phyloP scores from a whole-genome alignment of 2,329 filamentous ascomycete species.

The Fusarium protoensiforme region DNA sequence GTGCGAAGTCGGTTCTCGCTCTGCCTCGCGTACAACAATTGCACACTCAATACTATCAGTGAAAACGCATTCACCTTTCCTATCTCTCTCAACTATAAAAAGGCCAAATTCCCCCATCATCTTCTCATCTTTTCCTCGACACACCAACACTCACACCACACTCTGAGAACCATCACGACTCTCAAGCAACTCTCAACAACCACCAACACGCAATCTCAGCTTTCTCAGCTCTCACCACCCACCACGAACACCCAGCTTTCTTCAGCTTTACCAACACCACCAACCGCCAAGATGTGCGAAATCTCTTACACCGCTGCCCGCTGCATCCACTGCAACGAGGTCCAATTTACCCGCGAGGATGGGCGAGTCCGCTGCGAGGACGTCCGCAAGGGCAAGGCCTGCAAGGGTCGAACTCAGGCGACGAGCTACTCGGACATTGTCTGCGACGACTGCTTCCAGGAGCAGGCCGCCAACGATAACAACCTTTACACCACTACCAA shows the following conservation, averaged over 20 bases:
- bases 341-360: not conserved
- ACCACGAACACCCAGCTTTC: not conserved
- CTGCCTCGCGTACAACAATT: not conserved
- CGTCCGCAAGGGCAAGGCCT: not conserved
- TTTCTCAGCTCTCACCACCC: not conserved
- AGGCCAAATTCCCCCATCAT: not conserved
- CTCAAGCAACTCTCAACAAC: not conserved
- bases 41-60: not conserved
- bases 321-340: not conserved
- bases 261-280: not conserved
- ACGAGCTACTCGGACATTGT: not conserved
- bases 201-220: not conserved
- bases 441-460: not conserved
- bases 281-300: not conserved
- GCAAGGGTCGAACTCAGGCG: not conserved
- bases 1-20: not conserved
- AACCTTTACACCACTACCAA: not conserved
- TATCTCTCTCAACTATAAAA: not conserved
- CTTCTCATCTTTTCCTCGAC: not conserved
- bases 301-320: not conserved
- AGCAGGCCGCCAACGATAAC: not conserved
- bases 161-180: not conserved
- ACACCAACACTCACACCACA: not conserved
- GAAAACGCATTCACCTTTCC: not conserved
- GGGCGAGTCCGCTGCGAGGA: not conserved